These are phyloP conservation scores for Venturia asperata DNA, from an alignment of 2,329 filamentous ascomycete species.

Conservation along the genomic window DNA sequence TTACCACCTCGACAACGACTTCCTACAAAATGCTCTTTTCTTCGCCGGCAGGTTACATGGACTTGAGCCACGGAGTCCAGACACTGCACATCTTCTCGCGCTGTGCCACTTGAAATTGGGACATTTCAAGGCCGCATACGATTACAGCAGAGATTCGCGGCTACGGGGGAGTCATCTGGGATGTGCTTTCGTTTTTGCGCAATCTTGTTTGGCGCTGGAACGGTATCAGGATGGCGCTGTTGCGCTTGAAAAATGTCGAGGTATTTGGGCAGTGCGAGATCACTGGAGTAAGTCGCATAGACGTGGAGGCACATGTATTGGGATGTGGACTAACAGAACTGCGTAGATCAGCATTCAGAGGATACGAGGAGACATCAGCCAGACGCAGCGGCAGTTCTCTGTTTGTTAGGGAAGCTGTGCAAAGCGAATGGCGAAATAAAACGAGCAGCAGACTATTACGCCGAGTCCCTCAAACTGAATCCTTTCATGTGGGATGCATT, in stretches of 20 bases:
- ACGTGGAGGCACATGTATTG: neutral
- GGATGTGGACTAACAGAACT: neutral
- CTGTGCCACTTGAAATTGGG: slow-evolving; percentile 78
- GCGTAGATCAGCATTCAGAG: slow-evolving; percentile 62
- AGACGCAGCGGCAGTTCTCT: slow-evolving; percentile 76
- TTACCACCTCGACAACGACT: slow-evolving; percentile 80
- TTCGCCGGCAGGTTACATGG: slow-evolving; percentile 80
- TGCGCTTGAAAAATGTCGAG: slow-evolving; percentile 73
- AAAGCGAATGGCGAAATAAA: slow-evolving; percentile 71
- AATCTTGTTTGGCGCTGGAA: slow-evolving; percentile 74
- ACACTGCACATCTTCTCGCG: slow-evolving; percentile 75
- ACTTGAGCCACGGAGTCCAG: slow-evolving; percentile 71
- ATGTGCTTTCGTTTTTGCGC: slow-evolving; percentile 86
- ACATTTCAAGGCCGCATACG: slow-evolving; percentile 78
- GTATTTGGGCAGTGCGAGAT: slow-evolving; percentile 67
- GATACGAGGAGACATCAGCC: slow-evolving; percentile 66
- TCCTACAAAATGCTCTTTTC: slow-evolving; percentile 85
- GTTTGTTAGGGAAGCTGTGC: slow-evolving; percentile 80
- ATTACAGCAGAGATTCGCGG: slow-evolving; percentile 59
- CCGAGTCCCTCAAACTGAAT: slow-evolving; percentile 80
- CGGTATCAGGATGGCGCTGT: slow-evolving; percentile 72
- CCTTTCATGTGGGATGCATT: slow-evolving; percentile 99
- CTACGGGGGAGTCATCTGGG: slow-evolving; percentile 64
- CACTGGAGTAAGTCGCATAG: slow-evolving; percentile 59
- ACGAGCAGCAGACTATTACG: slow-evolving; percentile 78